phyloP scores from a whole-genome alignment of 176 grass and related monocot genomes.

The Pontederia crassipes region DNA sequence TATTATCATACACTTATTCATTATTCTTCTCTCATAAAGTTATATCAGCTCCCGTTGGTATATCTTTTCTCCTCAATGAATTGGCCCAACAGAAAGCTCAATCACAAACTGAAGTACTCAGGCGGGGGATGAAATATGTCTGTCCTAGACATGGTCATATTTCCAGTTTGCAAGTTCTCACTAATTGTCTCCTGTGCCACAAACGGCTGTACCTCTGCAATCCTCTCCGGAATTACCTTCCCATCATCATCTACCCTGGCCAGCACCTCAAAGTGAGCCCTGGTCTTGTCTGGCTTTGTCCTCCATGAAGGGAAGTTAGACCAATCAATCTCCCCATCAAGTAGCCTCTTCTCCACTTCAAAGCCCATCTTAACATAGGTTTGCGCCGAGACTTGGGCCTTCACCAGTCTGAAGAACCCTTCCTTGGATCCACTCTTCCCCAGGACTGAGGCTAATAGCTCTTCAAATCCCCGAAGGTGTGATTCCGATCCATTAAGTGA shows the following conservation, averaged over 20 bases:
- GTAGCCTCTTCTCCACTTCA: constrained; percentile 45
- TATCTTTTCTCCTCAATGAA: too few species aligned
- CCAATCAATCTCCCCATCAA: constrained; percentile 49
- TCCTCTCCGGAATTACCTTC: constrained; percentile 65
- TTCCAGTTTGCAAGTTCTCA: constrained; percentile 37
- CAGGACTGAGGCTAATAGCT: constrained; percentile 59
- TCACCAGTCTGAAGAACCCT: constrained; percentile 60
- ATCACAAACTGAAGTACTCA: constrained; percentile 65
- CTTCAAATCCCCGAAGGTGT: constrained; percentile 61
- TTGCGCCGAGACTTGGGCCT: constrained; percentile 52
- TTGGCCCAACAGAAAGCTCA: background rate
- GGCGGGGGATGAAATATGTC: constrained; percentile 35
- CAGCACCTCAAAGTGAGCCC: constrained; percentile 72
- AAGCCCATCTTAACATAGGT: constrained; percentile 90
- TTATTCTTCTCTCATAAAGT: too few species aligned
- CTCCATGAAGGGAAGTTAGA: constrained; percentile 49
- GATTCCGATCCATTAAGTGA: constrained; percentile 62
- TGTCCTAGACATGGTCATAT: constrained; percentile 43
- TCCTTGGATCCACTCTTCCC: constrained; percentile 48
- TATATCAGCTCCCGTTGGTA: too few species aligned
- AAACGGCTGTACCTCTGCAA: constrained; percentile 53
- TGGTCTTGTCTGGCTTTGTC: constrained; percentile 54
- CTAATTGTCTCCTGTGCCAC: constrained; percentile 21
- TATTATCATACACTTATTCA: too few species aligned
- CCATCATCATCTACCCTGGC: constrained; percentile 54